These are phyloP conservation scores for Dioscorea dumetorum DNA, from an alignment of 106 monocot genomes.

Conservation along the genomic window DNA sequence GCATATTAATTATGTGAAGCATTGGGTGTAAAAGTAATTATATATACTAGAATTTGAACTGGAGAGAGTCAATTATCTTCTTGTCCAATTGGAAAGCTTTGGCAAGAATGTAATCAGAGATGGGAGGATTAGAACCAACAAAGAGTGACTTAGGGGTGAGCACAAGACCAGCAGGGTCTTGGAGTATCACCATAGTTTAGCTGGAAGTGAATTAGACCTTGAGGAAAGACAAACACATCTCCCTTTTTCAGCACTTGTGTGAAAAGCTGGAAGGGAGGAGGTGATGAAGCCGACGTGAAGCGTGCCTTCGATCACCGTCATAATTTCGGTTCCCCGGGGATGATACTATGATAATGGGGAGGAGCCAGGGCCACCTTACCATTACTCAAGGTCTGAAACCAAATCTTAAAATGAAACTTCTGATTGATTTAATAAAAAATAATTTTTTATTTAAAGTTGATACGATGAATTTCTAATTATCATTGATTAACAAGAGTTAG, in stretches of 20 bases:
- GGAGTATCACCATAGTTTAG: slow-evolving; percentile 7
- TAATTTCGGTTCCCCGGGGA: slow-evolving; percentile 14
- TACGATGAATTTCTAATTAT: too few relatives aligned
- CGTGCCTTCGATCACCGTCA: slow-evolving; percentile 10
- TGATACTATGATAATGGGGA: slow-evolving; percentile 13
- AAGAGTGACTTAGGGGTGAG: not conserved
- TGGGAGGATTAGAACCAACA: not conserved
- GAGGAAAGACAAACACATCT: slow-evolving; percentile 19
- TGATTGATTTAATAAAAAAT: too few relatives aligned
- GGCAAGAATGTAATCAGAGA: not conserved
- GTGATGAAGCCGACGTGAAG: slow-evolving; percentile 19
- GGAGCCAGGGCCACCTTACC: not conserved
- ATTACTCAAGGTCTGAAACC: not conserved
- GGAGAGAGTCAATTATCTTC: not conserved
- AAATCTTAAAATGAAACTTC: too few relatives aligned
- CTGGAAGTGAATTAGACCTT: slow-evolving; percentile 22
- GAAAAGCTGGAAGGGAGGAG: slow-evolving; percentile 8
- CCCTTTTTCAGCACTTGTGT: slow-evolving; percentile 9
- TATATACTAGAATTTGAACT: not conserved
- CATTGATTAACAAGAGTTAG: too few relatives aligned
- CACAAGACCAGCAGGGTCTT: not conserved
- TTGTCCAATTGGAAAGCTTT: not conserved
- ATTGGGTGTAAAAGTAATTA: too few relatives aligned
- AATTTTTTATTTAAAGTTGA: too few relatives aligned
- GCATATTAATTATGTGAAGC: too few relatives aligned